A percentile compares a stretch with the other conserved stretches of the same genome.
Evolutionary conservation across 164 flowering plant genomes (phyloP).

Genomic region (Echeveria elegans): DNA sequence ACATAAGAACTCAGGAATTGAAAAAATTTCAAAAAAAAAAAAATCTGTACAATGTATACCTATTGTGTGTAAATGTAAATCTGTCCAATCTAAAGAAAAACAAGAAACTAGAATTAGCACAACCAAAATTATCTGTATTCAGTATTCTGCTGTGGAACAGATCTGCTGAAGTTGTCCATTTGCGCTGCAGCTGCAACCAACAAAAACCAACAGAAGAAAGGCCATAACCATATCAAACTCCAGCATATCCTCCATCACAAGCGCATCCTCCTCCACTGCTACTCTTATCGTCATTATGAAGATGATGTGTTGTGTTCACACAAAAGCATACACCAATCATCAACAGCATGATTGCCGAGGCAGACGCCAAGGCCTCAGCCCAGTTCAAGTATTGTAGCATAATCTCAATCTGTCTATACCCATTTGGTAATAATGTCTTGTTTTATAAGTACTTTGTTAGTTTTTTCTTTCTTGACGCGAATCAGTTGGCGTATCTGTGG

Average conservation of each 20-base stretch:
- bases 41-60: too few relatives aligned
- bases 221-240: conserved; percentile 13
- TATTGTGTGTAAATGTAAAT: too few relatives aligned
- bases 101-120: too few relatives aligned
- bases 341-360: conserved; percentile 1
- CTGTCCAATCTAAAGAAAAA: too few relatives aligned
- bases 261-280: conserved; percentile 15
- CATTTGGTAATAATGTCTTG: not conserved
- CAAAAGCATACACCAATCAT: conserved; percentile 1
- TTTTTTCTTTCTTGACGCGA: not conserved
- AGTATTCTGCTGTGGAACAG: too few relatives aligned
- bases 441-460: too few relatives aligned
- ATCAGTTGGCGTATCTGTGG: not conserved
- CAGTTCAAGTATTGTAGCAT: conserved; percentile 5
- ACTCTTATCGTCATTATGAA: not conserved
- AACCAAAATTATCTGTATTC: too few relatives aligned
- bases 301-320: not conserved
- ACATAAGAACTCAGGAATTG: too few relatives aligned
- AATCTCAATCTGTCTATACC: not conserved
- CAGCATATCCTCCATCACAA: conserved; percentile 35
- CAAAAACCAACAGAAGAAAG: not conserved
- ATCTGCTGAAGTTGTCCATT: not conserved
- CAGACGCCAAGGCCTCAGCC: conserved; percentile 7
- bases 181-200: not conserved
- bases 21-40: too few relatives aligned